phyloP scores from a whole-genome alignment of 345 rosid species.

The Eucalyptus tenuipes region DNA sequence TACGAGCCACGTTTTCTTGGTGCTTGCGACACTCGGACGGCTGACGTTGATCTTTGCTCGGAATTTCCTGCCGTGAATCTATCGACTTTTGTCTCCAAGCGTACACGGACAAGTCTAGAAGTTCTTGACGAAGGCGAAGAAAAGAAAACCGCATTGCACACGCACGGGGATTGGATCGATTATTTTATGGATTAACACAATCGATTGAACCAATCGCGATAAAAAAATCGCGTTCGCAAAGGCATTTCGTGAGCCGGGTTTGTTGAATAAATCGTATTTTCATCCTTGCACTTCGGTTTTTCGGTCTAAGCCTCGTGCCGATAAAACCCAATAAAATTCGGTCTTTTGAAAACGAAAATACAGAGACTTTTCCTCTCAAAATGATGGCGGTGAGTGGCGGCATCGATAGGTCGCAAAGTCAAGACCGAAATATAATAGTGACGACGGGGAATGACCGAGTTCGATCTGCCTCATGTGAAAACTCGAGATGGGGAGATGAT shows the following conservation, averaged over 20 bases:
- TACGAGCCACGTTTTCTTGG: background rate
- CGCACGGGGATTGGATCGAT: background rate
- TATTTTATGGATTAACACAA: background rate
- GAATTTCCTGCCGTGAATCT: background rate
- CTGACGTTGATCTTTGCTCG: background rate
- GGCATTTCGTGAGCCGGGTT: background rate
- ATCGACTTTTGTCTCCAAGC: background rate
- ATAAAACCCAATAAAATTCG: background rate
- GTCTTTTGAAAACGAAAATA: background rate
- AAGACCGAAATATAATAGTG: background rate
- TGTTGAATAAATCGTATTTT: background rate
- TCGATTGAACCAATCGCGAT: background rate
- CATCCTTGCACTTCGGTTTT: background rate
- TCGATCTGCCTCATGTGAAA: background rate
- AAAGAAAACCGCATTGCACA: background rate
- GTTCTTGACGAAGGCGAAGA: background rate
- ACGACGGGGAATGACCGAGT: background rate
- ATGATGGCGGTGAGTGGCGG: background rate
- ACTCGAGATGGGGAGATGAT: background rate
- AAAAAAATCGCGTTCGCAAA: background rate
- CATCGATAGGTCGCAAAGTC: background rate
- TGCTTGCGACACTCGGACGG: background rate
- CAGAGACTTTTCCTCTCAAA: background rate
- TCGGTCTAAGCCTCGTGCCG: background rate
- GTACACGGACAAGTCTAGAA: background rate